Percentiles rank a stretch among this genome's conserved stretches.
These are phyloP conservation scores for Pythium myriotylum DNA, from an alignment of 352 stramenopile species.

Conservation along the genomic window DNA sequence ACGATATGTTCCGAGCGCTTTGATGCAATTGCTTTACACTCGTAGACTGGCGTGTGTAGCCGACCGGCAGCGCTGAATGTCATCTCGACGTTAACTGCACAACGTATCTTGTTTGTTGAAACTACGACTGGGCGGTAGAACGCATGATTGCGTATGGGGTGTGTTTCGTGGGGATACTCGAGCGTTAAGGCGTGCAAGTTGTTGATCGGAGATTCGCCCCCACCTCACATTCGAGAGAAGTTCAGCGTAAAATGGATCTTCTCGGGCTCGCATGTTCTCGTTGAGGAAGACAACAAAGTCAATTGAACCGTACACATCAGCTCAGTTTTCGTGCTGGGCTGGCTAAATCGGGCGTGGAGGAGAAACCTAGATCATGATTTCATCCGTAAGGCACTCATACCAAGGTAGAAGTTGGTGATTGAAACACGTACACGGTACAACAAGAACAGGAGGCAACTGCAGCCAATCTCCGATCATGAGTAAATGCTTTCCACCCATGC, in stretches of 20 bases:
- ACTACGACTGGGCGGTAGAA: constrained; percentile 7
- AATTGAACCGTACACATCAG: constrained; percentile 18
- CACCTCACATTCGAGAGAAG: constrained; percentile 4
- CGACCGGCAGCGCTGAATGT: constrained; percentile 1
- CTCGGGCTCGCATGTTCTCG: constrained; percentile 5
- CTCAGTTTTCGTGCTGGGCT: too few species aligned
- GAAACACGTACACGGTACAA: constrained; percentile 16
- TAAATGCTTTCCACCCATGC: constrained; percentile 34
- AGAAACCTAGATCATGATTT: too few species aligned
- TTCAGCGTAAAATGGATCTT: constrained; percentile 3
- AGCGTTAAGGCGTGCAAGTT: constrained; percentile 2
- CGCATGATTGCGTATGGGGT: background rate
- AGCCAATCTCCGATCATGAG: constrained; percentile 27
- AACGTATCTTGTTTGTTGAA: constrained; percentile 7
- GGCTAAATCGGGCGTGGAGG: too few species aligned
- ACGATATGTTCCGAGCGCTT: constrained; percentile 2
- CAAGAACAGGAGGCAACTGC: constrained; percentile 23
- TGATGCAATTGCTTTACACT: background rate
- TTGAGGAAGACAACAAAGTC: constrained; percentile 5
- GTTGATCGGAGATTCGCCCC: background rate
- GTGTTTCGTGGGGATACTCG: background rate
- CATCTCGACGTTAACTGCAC: constrained; percentile 5
- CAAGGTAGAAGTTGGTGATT: too few species aligned
- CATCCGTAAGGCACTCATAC: too few species aligned
- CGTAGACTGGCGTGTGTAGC: background rate